Evolutionary conservation across 2,329 filamentous ascomycete species (phyloP).

Genomic region (Dendryphion nanum): DNA sequence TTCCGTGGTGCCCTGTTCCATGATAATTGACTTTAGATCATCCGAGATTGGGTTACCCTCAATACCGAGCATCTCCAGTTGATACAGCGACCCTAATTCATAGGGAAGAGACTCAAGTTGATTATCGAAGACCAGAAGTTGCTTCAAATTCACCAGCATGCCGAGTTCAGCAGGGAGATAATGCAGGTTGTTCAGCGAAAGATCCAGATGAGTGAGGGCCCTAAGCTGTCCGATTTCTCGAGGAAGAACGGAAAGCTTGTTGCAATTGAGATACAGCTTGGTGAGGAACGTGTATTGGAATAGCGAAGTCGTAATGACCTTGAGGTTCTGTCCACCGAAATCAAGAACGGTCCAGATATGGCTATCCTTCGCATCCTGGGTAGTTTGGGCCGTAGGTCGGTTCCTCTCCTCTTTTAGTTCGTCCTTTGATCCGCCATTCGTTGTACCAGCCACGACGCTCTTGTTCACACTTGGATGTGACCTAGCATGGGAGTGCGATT

Average conservation of each 20-base stretch:
- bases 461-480: slow-evolving; percentile 69
- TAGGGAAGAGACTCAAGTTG: slow-evolving; percentile 76
- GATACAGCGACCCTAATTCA: slow-evolving; percentile 85
- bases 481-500: slow-evolving; percentile 73
- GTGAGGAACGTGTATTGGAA: slow-evolving; percentile 87
- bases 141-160: slow-evolving; percentile 91
- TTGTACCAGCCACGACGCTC: slow-evolving; percentile 57
- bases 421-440: slow-evolving; percentile 50
- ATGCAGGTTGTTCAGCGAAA: slow-evolving; percentile 82
- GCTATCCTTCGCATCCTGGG: slow-evolving; percentile 39
- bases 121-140: slow-evolving; percentile 87
- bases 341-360: slow-evolving; percentile 94
- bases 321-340: slow-evolving; percentile 91
- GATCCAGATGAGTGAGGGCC: slow-evolving; percentile 77
- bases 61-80: slow-evolving; percentile 84
- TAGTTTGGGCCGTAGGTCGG: slow-evolving; percentile 60
- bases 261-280: slow-evolving; percentile 90
- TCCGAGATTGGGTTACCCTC: slow-evolving; percentile 85
- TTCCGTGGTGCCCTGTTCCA: slow-evolving; percentile 83
- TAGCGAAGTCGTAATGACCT: slow-evolving; percentile 73
- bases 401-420: slow-evolving; percentile 60
- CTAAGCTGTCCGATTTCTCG: slow-evolving; percentile 78
- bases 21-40: slow-evolving; percentile 74
- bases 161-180: slow-evolving; percentile 87
- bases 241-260: slow-evolving; percentile 81